Evolutionary conservation across 1,284 basidiomycete genomes (phyloP).

Genomic region (Pterulicium gracile): DNA sequence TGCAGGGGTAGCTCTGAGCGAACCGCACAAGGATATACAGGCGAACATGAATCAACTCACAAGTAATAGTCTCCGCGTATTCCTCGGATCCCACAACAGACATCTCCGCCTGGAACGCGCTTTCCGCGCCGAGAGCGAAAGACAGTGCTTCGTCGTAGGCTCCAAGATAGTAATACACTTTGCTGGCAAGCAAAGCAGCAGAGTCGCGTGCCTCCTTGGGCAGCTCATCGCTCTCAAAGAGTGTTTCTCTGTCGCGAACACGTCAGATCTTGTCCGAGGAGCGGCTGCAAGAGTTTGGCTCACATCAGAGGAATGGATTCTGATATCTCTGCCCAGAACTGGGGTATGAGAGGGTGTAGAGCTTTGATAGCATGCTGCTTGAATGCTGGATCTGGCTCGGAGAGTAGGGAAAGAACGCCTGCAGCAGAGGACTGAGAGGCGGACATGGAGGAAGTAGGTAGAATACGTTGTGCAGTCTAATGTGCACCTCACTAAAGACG

Average conservation of each 20-base stretch:
- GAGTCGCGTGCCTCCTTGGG: constrained; percentile 62
- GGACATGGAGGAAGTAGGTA: constrained; percentile 35
- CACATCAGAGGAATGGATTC: constrained; percentile 87
- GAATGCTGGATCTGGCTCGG: constrained; percentile 78
- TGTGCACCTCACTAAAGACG: constrained; percentile 23
- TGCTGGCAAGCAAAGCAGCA: constrained; percentile 86
- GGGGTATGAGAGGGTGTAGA: constrained; percentile 74
- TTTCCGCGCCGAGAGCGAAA: constrained; percentile 85
- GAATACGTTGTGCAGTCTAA: too few relatives aligned
- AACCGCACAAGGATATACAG: constrained; percentile 3
- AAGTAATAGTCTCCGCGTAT: constrained; percentile 89
- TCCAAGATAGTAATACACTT: constrained; percentile 93
- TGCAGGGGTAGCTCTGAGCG: too few relatives aligned
- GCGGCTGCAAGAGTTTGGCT: constrained; percentile 13
- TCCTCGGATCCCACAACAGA: constrained; percentile 59
- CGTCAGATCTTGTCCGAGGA: constrained; percentile 11
- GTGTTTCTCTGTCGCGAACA: constrained; percentile 54
- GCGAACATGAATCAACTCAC: constrained; percentile 36
- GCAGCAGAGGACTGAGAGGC: constrained; percentile 69
- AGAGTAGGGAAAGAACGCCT: constrained; percentile 82
- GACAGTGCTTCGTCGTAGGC: constrained; percentile 89
- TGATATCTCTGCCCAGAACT: constrained; percentile 97
- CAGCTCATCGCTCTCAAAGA: constrained; percentile 78
- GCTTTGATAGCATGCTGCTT: constrained; percentile 84
- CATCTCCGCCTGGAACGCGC: constrained; percentile 71